phyloP scores from a whole-genome alignment of 805 yeast species.

The Cyberlindnera veronae region DNA sequence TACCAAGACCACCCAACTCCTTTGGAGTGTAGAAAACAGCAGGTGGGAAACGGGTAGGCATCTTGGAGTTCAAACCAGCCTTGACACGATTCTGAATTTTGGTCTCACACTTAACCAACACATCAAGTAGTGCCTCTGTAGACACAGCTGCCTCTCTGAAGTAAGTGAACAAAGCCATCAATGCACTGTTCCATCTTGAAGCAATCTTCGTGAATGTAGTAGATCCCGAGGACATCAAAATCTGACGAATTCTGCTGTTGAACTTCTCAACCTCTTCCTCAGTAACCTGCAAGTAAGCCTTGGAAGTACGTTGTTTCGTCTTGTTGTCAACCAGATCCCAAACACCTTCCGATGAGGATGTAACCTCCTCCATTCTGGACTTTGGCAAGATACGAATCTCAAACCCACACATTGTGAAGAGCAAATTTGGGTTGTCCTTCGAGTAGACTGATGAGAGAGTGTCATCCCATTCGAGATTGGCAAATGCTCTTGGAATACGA shows the following conservation, averaged over 20 bases:
- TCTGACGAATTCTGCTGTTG: conserved; percentile 80
- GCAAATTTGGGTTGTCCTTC: conserved; percentile 80
- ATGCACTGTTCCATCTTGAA: conserved; percentile 92
- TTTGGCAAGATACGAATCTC: conserved; percentile 88
- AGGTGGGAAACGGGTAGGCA: conserved; percentile 99
- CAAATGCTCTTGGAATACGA: conserved; percentile 73
- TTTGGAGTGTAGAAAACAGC: conserved; percentile 98
- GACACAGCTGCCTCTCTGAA: conserved; percentile 90
- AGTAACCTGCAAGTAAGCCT: conserved; percentile 81
- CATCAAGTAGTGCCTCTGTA: conserved; percentile 73
- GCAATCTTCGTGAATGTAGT: conserved; percentile 93
- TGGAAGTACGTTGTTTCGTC: conserved; percentile 84
- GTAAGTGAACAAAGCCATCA: conserved; percentile 81
- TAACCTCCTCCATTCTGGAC: conserved; percentile 49
- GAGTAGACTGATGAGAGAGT: conserved; percentile 87
- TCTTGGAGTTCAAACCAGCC: conserved; percentile 91
- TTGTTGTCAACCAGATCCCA: conserved; percentile 66
- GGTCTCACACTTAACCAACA: conserved; percentile 86
- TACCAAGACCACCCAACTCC: conserved; percentile 95
- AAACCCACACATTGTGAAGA: conserved; percentile 92
- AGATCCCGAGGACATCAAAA: conserved; percentile 93
- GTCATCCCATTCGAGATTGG: conserved; percentile 73
- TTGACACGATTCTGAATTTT: conserved; percentile 92
- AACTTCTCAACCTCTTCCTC: conserved; percentile 76
- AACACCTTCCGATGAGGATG: conserved; percentile 71